A percentile compares a stretch with the other conserved stretches of the same genome.
Conservation (phyloP, 441 rosid species). For the Monsonia emarginata region DNA sequence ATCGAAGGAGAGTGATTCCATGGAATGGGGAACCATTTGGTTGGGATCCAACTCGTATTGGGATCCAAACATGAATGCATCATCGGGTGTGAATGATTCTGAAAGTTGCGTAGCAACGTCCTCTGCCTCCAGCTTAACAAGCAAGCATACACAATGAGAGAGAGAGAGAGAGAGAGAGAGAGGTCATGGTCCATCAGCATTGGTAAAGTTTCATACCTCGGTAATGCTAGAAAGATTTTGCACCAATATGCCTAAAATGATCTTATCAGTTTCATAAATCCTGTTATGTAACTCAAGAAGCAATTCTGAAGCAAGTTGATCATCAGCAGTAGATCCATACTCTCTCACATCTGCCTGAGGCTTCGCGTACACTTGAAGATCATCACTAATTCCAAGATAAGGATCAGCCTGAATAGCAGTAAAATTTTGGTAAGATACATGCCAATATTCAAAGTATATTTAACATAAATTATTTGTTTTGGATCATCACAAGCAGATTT, state of each 20-base stretch:
- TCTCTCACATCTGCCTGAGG: slow-evolving; percentile 52
- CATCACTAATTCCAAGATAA: slow-evolving; percentile 52
- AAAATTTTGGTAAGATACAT: slow-evolving; percentile 5
- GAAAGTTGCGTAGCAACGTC: slow-evolving; percentile 50
- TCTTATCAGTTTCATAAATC: slow-evolving; percentile 36
- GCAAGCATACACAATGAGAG: slow-evolving; percentile 10
- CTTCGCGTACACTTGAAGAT: slow-evolving; percentile 56
- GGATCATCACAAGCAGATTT: no score
- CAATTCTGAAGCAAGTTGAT: slow-evolving; percentile 47
- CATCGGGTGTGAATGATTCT: slow-evolving; percentile 82
- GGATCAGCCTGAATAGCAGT: slow-evolving; percentile 68
- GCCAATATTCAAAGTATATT: not conserved
- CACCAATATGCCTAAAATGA: slow-evolving; percentile 38
- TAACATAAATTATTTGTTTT: no score
- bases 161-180: slow-evolving; percentile 15
- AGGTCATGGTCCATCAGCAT: not conserved
- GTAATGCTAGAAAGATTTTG: slow-evolving; percentile 38
- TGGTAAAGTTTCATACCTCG: slow-evolving; percentile 37
- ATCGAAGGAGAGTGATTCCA: slow-evolving; percentile 74
- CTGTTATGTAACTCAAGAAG: slow-evolving; percentile 48
- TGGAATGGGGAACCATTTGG: slow-evolving; percentile 43
- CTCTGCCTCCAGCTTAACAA: slow-evolving; percentile 48
- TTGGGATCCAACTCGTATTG: slow-evolving; percentile 35
- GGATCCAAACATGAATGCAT: slow-evolving; percentile 63
- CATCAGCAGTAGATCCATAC: slow-evolving; percentile 58